Conservation (phyloP, 2,329 filamentous ascomycete genomes). For the Intubia oerlemansii region DNA sequence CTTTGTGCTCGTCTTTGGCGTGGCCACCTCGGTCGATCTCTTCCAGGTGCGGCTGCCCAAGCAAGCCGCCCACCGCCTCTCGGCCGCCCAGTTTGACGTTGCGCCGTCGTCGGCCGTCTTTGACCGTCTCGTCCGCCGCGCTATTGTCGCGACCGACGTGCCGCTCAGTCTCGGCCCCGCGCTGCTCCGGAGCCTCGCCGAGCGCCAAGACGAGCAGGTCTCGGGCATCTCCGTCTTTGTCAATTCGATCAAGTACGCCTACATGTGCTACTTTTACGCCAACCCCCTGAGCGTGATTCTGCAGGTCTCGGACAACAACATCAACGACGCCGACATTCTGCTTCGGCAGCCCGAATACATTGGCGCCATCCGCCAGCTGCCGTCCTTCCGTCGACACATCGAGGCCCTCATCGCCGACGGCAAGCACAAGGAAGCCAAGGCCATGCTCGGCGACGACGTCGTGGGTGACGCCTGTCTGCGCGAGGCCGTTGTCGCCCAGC, state of each 20-base stretch:
- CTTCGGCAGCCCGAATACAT: slow-evolving; percentile 33
- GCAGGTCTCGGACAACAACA: slow-evolving; percentile 9
- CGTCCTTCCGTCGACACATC: slow-evolving; percentile 41
- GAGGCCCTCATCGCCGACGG: slow-evolving; percentile 23
- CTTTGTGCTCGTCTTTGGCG: slow-evolving; percentile 56
- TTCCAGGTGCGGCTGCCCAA: slow-evolving; percentile 55
- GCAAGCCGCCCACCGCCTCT: slow-evolving; percentile 41
- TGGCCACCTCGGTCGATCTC: slow-evolving; percentile 64
- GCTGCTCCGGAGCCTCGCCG: slow-evolving; percentile 40
- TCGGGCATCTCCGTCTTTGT: slow-evolving; percentile 55
- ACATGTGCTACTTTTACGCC: slow-evolving; percentile 73
- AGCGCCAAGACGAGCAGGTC: slow-evolving; percentile 56
- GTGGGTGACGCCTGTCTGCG: neutral
- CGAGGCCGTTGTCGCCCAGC: slow-evolving; percentile 20
- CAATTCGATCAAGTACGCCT: slow-evolving; percentile 55
- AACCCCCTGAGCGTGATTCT: slow-evolving; percentile 51
- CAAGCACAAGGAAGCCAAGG: slow-evolving; percentile 20
- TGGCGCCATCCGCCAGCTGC: slow-evolving; percentile 43
- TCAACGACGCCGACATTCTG: slow-evolving; percentile 8
- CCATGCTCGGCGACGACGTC: slow-evolving; percentile 23
- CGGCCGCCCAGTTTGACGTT: slow-evolving; percentile 57
- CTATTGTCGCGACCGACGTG: slow-evolving; percentile 34
- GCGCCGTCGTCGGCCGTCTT: slow-evolving; percentile 51
- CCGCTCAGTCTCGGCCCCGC: slow-evolving; percentile 40
- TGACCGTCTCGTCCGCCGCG: slow-evolving; percentile 47